These are phyloP conservation scores for Strobilomyces echinocephalus DNA, from an alignment of 768 basidiomycete species.

Conservation along the genomic window DNA sequence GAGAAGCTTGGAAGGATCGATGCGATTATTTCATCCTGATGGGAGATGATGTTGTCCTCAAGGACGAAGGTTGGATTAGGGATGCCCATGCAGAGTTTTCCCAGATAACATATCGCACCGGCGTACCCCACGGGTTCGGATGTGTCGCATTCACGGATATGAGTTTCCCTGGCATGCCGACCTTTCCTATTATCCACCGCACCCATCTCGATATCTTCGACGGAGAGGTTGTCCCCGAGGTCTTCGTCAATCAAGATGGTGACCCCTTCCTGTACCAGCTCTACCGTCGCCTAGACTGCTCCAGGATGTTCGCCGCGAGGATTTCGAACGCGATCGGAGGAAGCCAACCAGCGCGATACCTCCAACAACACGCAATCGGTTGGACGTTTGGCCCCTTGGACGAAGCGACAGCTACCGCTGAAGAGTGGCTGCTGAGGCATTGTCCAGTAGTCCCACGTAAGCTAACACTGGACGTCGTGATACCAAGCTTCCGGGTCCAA, in stretches of 20 bases:
- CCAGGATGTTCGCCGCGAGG: conserved; percentile 39
- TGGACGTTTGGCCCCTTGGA: conserved; percentile 51
- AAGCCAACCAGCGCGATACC: conserved; percentile 41
- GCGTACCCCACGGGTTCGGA: conserved; percentile 45
- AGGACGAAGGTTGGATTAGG: conserved; percentile 51
- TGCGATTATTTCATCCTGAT: conserved; percentile 51
- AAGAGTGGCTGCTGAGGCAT: conserved; percentile 34
- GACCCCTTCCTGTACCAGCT: conserved; percentile 57
- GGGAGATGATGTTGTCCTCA: conserved; percentile 51
- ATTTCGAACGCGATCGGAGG: conserved; percentile 47
- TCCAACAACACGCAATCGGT: conserved; percentile 37
- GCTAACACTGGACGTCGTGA: conserved; percentile 50
- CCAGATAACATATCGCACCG: conserved; percentile 26
- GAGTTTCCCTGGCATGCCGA: conserved; percentile 57
- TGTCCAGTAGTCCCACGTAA: conserved; percentile 26
- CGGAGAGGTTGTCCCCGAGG: conserved; percentile 45
- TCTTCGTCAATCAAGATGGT: conserved; percentile 56
- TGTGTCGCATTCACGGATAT: conserved; percentile 55
- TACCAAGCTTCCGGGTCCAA: conserved; percentile 55
- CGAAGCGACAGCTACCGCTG: conserved; percentile 34
- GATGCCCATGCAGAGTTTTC: conserved; percentile 37
- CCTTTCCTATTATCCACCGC: conserved; percentile 54
- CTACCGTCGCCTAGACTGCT: conserved; percentile 53
- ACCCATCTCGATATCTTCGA: conserved; percentile 53
- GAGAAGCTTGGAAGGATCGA: conserved; percentile 41